Percentiles rank a stretch among this genome's conserved stretches.
Evolutionary conservation across 2,329 filamentous ascomycete genomes (phyloP).

Genomic region (Hypoxylon sp.): DNA sequence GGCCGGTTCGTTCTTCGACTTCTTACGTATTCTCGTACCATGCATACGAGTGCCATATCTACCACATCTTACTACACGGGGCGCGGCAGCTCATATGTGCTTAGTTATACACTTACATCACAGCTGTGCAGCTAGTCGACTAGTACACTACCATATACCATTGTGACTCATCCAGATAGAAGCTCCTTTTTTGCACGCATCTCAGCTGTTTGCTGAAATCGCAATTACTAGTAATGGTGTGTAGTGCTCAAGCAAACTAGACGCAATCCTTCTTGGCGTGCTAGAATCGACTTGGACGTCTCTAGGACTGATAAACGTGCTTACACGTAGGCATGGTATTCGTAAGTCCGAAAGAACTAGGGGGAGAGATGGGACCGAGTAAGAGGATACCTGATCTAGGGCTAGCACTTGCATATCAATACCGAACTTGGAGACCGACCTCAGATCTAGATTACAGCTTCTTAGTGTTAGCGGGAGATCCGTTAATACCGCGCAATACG

Average conservation of each 20-base stretch:
- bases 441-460: conserved; percentile 7
- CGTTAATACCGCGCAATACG: background rate
- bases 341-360: background rate
- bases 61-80: conserved; percentile 2
- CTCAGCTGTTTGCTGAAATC: background rate
- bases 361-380: background rate
- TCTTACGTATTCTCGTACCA: background rate
- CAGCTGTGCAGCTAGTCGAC: background rate
- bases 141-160: background rate
- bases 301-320: background rate
- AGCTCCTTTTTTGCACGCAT: background rate
- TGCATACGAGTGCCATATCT: background rate
- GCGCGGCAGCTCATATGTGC: background rate
- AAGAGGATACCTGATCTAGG: background rate
- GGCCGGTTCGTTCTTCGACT: conserved; percentile 5
- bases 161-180: background rate
- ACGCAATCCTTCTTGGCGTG: background rate
- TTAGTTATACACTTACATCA: conserved; percentile 8
- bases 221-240: background rate
- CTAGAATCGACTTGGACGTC: background rate
- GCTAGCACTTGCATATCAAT: background rate
- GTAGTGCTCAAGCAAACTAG: background rate
- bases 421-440: conserved; percentile 14
- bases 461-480: conserved; percentile 4
- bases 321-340: background rate